These are phyloP conservation scores for Ustilago crameri DNA, from an alignment of 1,284 basidiomycete species.

Conservation along the genomic window DNA sequence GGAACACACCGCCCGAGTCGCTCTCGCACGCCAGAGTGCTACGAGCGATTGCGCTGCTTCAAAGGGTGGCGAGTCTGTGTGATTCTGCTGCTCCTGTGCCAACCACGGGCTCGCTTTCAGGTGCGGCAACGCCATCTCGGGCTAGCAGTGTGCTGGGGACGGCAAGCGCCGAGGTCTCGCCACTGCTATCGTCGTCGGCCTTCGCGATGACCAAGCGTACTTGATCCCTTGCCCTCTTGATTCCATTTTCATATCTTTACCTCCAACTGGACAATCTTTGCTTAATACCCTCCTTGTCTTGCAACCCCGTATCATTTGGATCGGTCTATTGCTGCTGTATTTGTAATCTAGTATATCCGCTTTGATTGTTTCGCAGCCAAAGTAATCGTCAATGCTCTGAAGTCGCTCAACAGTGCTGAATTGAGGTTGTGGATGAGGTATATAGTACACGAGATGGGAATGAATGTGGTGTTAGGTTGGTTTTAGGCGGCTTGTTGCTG, in stretches of 20 bases:
- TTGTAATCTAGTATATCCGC: background rate
- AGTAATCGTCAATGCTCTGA: no score
- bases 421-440: no score
- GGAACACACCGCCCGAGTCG: slow-evolving; percentile 57
- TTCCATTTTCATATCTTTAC: no score
- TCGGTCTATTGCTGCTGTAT: background rate
- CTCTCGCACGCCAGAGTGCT: slow-evolving; percentile 51
- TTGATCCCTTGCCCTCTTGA: background rate
- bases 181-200: slow-evolving; percentile 2
- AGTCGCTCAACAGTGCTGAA: no score
- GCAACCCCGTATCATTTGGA: no score
- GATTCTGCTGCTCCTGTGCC: slow-evolving; percentile 34
- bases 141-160: slow-evolving; percentile 24
- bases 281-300: no score
- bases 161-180: slow-evolving; percentile 13
- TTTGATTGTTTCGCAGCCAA: no score
- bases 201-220: slow-evolving; percentile 15
- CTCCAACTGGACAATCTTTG: no score
- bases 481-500: slow-evolving; percentile 8
- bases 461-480: no score
- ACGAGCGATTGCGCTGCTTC: slow-evolving; percentile 39
- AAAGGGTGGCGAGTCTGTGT: slow-evolving; percentile 38
- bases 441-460: background rate
- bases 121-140: slow-evolving; percentile 15
- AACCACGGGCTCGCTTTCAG: background rate